These are phyloP conservation scores for Eucalyptus melliodora DNA, from an alignment of 345 rosid genomes.

Conservation along the genomic window DNA sequence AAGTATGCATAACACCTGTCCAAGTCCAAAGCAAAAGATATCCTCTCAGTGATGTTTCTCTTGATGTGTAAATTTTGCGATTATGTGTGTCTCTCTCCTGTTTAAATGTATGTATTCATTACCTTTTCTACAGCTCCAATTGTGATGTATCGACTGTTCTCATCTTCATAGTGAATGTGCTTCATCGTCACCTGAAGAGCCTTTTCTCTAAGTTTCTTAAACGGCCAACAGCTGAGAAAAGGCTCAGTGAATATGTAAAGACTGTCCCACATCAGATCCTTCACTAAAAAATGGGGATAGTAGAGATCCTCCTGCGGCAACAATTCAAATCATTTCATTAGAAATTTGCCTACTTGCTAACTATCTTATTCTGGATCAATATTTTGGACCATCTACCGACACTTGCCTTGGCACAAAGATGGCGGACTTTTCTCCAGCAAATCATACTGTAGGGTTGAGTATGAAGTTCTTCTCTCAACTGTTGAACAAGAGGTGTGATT, in stretches of 20 bases:
- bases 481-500: constrained; percentile 11
- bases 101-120: too few species aligned
- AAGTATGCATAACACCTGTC: constrained; percentile 37
- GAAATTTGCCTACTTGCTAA: not conserved
- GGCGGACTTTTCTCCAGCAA: constrained; percentile 10
- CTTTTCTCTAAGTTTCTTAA: constrained; percentile 12
- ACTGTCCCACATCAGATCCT: constrained; percentile 26
- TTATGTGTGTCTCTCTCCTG: not conserved
- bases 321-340: not conserved
- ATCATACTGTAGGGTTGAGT: constrained; percentile 5
- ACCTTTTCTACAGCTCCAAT: constrained; percentile 32
- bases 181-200: constrained; percentile 20
- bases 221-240: constrained; percentile 28
- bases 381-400: not conserved
- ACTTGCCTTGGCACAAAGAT: constrained; percentile 4
- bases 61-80: not conserved
- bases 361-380: not conserved
- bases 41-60: not conserved
- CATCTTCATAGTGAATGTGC: constrained; percentile 31
- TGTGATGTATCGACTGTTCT: constrained; percentile 23
- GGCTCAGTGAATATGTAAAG: constrained; percentile 19
- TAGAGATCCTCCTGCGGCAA: constrained; percentile 22
- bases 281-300: constrained; percentile 23
- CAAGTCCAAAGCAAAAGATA: not conserved
- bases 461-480: constrained; percentile 15